phyloP scores from a whole-genome alignment of 2,329 filamentous ascomycete species.

The Lecanoromycetidae sp. region DNA sequence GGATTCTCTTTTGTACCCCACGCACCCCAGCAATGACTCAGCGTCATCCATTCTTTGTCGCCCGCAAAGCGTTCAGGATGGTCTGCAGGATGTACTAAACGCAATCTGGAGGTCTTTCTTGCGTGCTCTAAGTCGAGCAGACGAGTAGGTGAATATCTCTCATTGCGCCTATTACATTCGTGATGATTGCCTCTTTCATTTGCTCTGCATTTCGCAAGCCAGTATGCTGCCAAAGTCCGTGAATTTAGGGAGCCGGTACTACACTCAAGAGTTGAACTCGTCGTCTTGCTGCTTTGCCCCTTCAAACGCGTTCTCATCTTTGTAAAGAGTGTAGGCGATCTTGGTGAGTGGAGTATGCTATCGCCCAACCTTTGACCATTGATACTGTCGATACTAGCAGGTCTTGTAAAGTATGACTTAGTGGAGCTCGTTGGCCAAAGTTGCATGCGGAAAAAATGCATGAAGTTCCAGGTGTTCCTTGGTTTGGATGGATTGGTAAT shows the following conservation, averaged over 20 bases:
- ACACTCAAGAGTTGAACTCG: not conserved
- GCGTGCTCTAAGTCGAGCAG: not conserved
- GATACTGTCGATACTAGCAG: not conserved
- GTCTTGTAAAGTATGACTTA: not conserved
- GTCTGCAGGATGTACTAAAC: not conserved
- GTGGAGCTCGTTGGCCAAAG: not conserved
- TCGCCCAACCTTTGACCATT: not conserved
- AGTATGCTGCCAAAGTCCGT: not conserved
- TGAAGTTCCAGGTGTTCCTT: not conserved
- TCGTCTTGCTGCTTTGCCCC: not conserved
- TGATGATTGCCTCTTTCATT: not conserved
- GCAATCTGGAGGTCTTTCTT: not conserved
- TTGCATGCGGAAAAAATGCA: not conserved
- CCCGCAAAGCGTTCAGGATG: not conserved
- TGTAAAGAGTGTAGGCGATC: too few species aligned
- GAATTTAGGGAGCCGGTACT: not conserved
- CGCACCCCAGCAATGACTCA: slow-evolving; percentile 9
- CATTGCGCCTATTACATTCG: not conserved
- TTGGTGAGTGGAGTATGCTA: too few species aligned
- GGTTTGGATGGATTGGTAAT: not conserved
- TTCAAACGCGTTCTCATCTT: not conserved
- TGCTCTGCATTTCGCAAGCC: not conserved
- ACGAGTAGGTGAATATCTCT: not conserved
- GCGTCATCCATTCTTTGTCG: not conserved
- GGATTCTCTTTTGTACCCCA: not conserved